A percentile compares a stretch with the other conserved stretches of the same genome.
Evolutionary conservation across 306 rosid genomes (phyloP).

Genomic region (Sesbania bispinosa): DNA sequence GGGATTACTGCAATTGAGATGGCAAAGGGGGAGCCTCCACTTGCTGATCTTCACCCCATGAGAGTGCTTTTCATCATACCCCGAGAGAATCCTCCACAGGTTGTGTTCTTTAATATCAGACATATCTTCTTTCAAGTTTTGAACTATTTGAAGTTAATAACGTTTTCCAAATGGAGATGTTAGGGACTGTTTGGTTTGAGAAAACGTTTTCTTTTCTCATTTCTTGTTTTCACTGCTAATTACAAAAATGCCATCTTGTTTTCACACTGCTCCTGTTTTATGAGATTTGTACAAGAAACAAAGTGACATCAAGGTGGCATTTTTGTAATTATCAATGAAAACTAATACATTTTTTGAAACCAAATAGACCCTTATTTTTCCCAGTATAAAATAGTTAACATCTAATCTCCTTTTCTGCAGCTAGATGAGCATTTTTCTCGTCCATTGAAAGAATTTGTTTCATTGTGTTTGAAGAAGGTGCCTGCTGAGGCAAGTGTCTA

Average conservation of each 20-base stretch:
- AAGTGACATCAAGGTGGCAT: background rate
- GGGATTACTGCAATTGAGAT: constrained; percentile 98
- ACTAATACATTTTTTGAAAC: background rate
- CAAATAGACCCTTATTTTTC: background rate
- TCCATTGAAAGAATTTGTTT: constrained; percentile 89
- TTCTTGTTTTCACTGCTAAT: background rate
- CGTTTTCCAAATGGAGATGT: constrained; percentile 13
- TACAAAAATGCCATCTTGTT: background rate
- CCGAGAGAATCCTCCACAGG: constrained; percentile 99
- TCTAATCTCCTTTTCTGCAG: constrained; percentile 49
- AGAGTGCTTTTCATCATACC: constrained; percentile 98
- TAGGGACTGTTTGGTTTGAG: background rate
- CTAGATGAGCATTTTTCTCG: constrained; percentile 99
- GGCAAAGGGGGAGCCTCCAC: constrained; percentile 99
- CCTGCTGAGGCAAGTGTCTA: constrained; percentile 81
- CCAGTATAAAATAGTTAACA: constrained; percentile 13
- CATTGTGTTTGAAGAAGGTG: constrained; percentile 86
- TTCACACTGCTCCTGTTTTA: background rate
- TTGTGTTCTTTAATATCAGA: constrained; percentile 21
- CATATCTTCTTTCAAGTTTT: constrained; percentile 11
- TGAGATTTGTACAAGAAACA: background rate
- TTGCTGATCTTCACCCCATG: constrained; percentile 99
- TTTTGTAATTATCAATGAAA: background rate
- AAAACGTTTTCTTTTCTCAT: background rate
- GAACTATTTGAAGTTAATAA: constrained; percentile 1